Percentiles rank a stretch among this genome's conserved stretches.
Conservation (phyloP, 164 flowering plant species). For the Vitis riparia region DNA sequence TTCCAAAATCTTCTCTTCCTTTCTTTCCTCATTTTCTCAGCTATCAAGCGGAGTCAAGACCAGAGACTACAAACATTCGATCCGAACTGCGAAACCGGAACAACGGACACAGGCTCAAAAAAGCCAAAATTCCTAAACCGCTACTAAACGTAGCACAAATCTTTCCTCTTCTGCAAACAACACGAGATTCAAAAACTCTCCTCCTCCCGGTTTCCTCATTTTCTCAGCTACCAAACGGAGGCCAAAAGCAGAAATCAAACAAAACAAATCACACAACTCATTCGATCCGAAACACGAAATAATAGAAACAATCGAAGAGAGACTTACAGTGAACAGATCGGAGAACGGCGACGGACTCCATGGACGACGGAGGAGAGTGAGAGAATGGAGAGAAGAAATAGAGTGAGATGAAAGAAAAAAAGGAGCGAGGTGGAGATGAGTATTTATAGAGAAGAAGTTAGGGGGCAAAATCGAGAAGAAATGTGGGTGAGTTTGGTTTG, state of each 20-base stretch:
- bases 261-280: no score
- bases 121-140: no score
- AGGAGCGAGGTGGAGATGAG: conserved; percentile 3
- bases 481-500: conserved; percentile 7
- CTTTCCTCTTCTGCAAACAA: neutral
- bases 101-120: neutral
- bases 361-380: conserved; percentile 12
- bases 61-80: neutral
- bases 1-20: no score
- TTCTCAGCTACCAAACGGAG: no score
- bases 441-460: neutral
- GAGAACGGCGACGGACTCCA: conserved; percentile 59
- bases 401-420: neutral
- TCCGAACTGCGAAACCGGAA: neutral
- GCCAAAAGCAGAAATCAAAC: no score
- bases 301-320: conserved; percentile 6
- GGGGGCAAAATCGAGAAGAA: conserved; percentile 8
- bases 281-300: neutral
- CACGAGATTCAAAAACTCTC: no score
- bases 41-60: no score
- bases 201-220: no score
- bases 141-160: neutral
- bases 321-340: conserved; percentile 49
- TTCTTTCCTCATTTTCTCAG: no score
- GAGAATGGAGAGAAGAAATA: conserved; percentile 1